Percentiles rank a stretch among this genome's conserved stretches.
These are phyloP conservation scores for Botrytis aclada DNA, from an alignment of 2,329 filamentous ascomycete genomes.

Conservation along the genomic window DNA sequence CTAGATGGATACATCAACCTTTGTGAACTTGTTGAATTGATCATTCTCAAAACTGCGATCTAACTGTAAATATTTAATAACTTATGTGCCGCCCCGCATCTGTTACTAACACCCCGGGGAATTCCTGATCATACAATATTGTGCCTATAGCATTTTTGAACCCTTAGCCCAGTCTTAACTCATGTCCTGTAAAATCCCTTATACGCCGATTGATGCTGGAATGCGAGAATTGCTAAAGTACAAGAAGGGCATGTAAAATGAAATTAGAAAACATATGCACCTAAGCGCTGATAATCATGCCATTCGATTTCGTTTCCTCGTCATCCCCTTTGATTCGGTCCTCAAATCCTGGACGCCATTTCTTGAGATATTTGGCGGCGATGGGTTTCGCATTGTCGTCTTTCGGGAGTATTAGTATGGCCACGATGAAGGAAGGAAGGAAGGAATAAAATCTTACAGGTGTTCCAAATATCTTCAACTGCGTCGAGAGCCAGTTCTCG, in stretches of 20 bases:
- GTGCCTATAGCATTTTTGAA: not conserved
- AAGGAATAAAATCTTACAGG: constrained; percentile 50
- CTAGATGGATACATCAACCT: not conserved
- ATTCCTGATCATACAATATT: constrained; percentile 12
- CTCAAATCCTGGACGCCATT: constrained; percentile 51
- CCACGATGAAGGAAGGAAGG: not conserved
- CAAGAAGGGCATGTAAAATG: not conserved
- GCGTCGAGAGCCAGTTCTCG: constrained; percentile 61
- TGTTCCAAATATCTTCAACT: constrained; percentile 64
- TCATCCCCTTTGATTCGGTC: constrained; percentile 29
- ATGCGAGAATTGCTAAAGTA: constrained; percentile 15
- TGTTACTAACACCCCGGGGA: not conserved
- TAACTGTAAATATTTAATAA: not conserved
- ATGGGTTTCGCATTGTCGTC: constrained; percentile 62
- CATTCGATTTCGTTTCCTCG: constrained; percentile 26
- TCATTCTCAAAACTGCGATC: not conserved
- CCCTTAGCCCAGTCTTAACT: not conserved
- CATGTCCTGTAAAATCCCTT: constrained; percentile 1
- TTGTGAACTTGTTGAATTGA: not conserved
- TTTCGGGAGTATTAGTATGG: constrained; percentile 37
- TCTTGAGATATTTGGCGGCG: constrained; percentile 60
- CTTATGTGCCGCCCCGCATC: not conserved
- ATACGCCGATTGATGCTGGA: constrained; percentile 17
- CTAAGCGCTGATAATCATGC: constrained; percentile 14
- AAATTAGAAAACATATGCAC: not conserved